Evolutionary conservation across 2,329 filamentous ascomycete genomes (phyloP), one percentile per base, ranked within the genome.

Genomic region (Pezicula carpinea): DNA sequence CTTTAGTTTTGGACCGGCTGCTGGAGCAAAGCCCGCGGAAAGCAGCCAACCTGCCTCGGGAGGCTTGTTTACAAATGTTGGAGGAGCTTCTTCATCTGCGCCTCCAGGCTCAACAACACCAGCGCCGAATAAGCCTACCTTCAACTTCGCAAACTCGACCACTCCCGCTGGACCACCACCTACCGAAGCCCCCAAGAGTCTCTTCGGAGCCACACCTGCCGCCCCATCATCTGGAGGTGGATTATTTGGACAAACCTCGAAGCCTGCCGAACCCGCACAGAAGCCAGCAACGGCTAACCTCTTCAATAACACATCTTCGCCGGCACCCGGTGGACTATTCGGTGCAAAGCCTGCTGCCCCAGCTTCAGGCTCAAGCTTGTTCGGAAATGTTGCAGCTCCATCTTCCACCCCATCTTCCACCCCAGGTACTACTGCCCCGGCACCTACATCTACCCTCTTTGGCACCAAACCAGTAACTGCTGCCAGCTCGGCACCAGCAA

Each of bases 121-220:
- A 43, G 57, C 54, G 8, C 53, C 53, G 34, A 44, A 51, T 31
- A 56, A 54, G 40, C 39, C 53, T 14, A 51, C 49, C 29, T 54
- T 52, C 34, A 50, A 44, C 29, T 54, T 53, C 17, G 52, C 35
- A 22, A 50, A 35, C n/a, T 61, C 59, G 17, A 63, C 59, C 17
- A 65, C 62, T n/a, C 62, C 62, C 29, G 60, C 60, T 36, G 62
- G 62, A 15, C 59, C 58, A 35, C 61, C 61, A 33, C 62, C 61
- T 33, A 48, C 57, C 46, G 56, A 54, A 33, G 31, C 36, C 53
- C 48, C 42, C 31, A 52, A 53, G 19, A 46, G 49, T 11, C 31
- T 58, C n/a, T 60, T 59, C 46, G 50, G 50, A 8, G 21, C 43
- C 36, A 43, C 19, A 29, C 34, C 48, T 33, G 33, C 49, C 45